Evolutionary conservation across 2,329 filamentous ascomycete genomes (phyloP).

Genomic region (Calonectria henricotiae): DNA sequence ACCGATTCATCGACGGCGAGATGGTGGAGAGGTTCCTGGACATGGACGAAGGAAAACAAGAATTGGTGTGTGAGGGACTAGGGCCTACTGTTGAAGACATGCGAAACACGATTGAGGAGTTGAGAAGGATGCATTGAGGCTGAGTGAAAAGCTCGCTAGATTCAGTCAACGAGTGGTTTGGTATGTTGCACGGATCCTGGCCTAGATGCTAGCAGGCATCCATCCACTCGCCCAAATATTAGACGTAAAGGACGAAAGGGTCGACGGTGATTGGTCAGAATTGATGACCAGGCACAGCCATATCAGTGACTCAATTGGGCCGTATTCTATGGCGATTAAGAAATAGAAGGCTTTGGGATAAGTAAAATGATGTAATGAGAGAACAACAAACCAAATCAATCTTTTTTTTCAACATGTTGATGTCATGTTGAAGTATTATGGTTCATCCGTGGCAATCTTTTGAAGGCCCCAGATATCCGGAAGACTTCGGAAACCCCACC

Average conservation of each 20-base stretch:
- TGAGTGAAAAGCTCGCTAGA: background rate
- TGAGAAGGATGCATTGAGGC: conserved; percentile 74
- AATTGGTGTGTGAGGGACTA: conserved; percentile 68
- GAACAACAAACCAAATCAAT: background rate
- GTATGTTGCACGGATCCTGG: conserved; percentile 25
- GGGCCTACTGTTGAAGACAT: conserved; percentile 76
- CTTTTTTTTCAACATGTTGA: conserved; percentile 21
- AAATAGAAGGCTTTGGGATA: background rate
- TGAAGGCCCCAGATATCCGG: conserved; percentile 49
- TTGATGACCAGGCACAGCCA: conserved; percentile 4
- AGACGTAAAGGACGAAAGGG: conserved; percentile 48
- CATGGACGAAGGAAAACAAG: conserved; percentile 73
- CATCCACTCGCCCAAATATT: conserved; percentile 35
- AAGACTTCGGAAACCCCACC: conserved; percentile 54
- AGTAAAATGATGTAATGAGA: background rate
- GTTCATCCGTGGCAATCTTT: conserved; percentile 35
- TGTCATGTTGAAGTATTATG: conserved; percentile 2
- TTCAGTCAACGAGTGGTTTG: background rate
- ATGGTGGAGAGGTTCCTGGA: conserved; percentile 89
- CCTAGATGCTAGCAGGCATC: conserved; percentile 23
- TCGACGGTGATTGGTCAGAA: conserved; percentile 47
- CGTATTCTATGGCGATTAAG: background rate
- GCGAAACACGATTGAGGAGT: conserved; percentile 74
- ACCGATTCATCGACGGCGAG: conserved; percentile 93
- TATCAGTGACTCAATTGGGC: conserved; percentile 39